Base-by-base conservation (phyloP, 1,284 basidiomycete species). In the Malassezia restricta region DNA sequence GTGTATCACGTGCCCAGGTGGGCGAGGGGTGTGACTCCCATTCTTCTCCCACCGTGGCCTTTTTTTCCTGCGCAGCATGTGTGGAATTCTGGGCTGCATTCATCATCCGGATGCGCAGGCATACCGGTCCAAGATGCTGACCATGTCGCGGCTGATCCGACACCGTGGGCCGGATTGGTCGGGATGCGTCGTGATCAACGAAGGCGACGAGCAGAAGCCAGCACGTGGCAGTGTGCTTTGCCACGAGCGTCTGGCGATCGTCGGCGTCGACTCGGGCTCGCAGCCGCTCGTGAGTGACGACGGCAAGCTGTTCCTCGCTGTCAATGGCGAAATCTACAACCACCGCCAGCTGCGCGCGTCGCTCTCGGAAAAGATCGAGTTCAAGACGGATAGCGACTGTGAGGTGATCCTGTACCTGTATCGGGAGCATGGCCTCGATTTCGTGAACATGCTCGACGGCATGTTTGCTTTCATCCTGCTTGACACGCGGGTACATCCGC, bases 251-350 rank as follows among this genome's bases (percentile, higher is more conserved):
- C 79, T 99, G 48, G 94, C 94, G 40, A 88, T 99, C 74, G 94
- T 98, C 57, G 94, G 94, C 70, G 89, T 99, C 64, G 92, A 96
- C 75, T 87, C 90, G 29, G 94, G 94, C 64, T 94, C 94, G 37
- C 94, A 99, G 74, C 94, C 94, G 20, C 80, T 99, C 50, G 76
- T 85, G 60, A 89, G 85, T 76, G 82, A 86, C 43, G 89, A 96
- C 66, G 85, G 84, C 52, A 86, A 85, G 70, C 75, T 85, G 62
- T 80, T 86, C 65, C 84, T 99, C 50, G 83, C 87, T 55, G 94
- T 98, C 73, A 99, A 98, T 76, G 94, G 94, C 50, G 94, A 99
- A 76, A 98, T 98, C 69, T 99, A 99, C 80, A 99, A 98, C 79
- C 88, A 98, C 74, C 77, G 88, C 55, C 79, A 83, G 33, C 81